These are phyloP conservation scores for Trebouxia gelatinosa DNA, from an alignment of 163 green algal genomes.

Conservation along the genomic window DNA sequence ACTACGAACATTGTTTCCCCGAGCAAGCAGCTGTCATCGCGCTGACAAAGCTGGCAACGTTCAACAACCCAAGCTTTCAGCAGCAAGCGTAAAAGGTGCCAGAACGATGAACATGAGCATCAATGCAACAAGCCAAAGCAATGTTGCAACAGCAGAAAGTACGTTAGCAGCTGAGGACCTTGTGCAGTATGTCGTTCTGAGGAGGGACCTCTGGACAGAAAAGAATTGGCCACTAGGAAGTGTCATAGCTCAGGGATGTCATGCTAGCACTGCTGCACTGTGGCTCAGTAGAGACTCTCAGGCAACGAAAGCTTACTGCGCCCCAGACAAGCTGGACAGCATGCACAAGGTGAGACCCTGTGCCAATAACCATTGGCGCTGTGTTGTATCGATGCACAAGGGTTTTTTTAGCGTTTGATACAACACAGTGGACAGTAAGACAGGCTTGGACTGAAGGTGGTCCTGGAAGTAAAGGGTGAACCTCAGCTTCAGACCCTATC, in stretches of 20 bases:
- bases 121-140: not conserved
- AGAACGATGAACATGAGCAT: not conserved
- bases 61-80: too few relatives aligned
- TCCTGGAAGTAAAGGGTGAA: slow-evolving; percentile 86
- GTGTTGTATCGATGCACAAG: too few relatives aligned
- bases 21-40: too few relatives aligned
- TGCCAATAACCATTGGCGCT: too few relatives aligned
- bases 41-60: too few relatives aligned
- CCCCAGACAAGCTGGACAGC: slow-evolving; percentile 69
- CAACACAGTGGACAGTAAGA: too few relatives aligned
- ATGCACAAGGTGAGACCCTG: slow-evolving; percentile 88
- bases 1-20: too few relatives aligned
- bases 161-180: slow-evolving; percentile 49
- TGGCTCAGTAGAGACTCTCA: slow-evolving; percentile 67
- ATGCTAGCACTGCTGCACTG: slow-evolving; percentile 83
- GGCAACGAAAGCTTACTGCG: slow-evolving; percentile 69
- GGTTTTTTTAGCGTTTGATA: not conserved
- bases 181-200: slow-evolving; percentile 91
- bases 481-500: slow-evolving; percentile 64
- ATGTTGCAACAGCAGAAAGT: not conserved
- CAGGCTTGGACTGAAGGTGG: slow-evolving; percentile 61
- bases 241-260: slow-evolving; percentile 88
- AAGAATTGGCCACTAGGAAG: slow-evolving; percentile 87
- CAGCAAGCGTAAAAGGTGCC: not conserved
- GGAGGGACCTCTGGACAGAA: slow-evolving; percentile 80